These are phyloP conservation scores for Coniochaeta pulveracea DNA, from an alignment of 2,329 filamentous ascomycete species.

Conservation along the genomic window DNA sequence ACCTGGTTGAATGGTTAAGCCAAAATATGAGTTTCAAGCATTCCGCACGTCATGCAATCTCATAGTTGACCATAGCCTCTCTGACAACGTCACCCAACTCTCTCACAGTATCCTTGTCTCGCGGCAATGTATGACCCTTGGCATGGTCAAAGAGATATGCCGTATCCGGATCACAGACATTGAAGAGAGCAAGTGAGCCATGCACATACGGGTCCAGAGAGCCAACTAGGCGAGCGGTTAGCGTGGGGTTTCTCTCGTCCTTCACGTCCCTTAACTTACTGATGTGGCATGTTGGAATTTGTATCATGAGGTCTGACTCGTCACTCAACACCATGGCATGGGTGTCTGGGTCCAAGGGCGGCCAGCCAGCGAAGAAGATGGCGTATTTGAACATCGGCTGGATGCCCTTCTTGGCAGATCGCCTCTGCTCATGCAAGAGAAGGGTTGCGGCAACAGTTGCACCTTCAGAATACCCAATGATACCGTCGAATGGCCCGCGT, in stretches of 20 bases:
- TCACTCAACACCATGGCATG: slow-evolving; percentile 36
- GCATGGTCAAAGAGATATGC: slow-evolving; percentile 54
- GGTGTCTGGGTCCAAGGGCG: slow-evolving; percentile 30
- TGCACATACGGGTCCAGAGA: slow-evolving; percentile 49
- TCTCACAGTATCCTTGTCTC: slow-evolving; percentile 35
- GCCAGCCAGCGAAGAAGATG: slow-evolving; percentile 43
- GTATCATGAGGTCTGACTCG: slow-evolving; percentile 34
- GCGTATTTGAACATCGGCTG: slow-evolving; percentile 31
- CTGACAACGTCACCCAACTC: slow-evolving; percentile 33
- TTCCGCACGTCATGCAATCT: slow-evolving; percentile 7
- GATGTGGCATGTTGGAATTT: slow-evolving; percentile 40
- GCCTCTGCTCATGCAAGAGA: slow-evolving; percentile 36
- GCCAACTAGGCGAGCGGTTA: too few relatives aligned
- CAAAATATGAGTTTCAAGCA: too few relatives aligned
- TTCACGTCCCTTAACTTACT: too few relatives aligned
- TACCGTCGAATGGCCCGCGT: slow-evolving; percentile 34
- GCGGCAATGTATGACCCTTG: slow-evolving; percentile 51
- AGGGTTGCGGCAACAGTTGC: slow-evolving; percentile 42
- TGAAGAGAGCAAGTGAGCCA: slow-evolving; percentile 49
- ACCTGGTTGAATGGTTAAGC: too few relatives aligned
- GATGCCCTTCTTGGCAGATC: slow-evolving; percentile 20
- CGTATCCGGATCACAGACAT: slow-evolving; percentile 47
- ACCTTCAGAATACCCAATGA: slow-evolving; percentile 51
- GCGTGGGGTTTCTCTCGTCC: too few relatives aligned
- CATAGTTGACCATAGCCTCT: slow-evolving; percentile 14